Evolutionary conservation across 129 eudicot species (phyloP), one percentile per base, ranked within the genome.

Genomic region (Flaveria trinervia): DNA sequence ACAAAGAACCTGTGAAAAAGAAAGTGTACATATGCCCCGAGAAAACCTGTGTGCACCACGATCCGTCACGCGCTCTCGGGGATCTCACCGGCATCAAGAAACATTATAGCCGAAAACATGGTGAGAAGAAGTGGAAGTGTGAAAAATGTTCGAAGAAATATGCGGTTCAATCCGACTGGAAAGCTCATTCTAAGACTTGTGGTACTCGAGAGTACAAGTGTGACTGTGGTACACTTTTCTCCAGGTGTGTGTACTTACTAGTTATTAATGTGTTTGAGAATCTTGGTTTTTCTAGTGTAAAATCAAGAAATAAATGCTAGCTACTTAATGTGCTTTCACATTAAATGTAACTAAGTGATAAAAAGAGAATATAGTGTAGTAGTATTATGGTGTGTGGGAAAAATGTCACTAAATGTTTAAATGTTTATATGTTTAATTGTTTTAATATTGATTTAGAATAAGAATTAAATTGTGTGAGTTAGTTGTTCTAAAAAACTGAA

Each of bases 131-230:
- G 41, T 93, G 96, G 96, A 93, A 93, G 79, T 93, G 98, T 80
- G 98, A 93, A 17, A 93, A 93, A 70, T 93, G 98, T 79, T 90
- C 98, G 23, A 93, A 93, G 86, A 93, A 93, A 65, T 93, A 93
- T 73, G 98, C 98, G 0, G 98, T 93, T 66, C 96, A 90, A 79
- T 90, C 96, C 18, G 98, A 93, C 75, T 93, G 98, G 98, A 93
- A 93, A 84, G 98, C 98, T 73, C 98, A 93, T 83, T 84, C 98
- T 55, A 93, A 93, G 78, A 93, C 98, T 20, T 93, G 98, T 81
- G 98, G 98, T 60, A 90, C 98, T 26, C 88, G 98, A 76, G 98
- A 93, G 96, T 93, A 93, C 74, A 93, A 93, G 65, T 93, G 98
- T 83, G 98, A 93, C 86, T 93, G 98, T 84, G 98, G 98, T 70